Conservation (phyloP, 768 basidiomycete genomes). For the Pseudohyphozyma bogoriensis region DNA sequence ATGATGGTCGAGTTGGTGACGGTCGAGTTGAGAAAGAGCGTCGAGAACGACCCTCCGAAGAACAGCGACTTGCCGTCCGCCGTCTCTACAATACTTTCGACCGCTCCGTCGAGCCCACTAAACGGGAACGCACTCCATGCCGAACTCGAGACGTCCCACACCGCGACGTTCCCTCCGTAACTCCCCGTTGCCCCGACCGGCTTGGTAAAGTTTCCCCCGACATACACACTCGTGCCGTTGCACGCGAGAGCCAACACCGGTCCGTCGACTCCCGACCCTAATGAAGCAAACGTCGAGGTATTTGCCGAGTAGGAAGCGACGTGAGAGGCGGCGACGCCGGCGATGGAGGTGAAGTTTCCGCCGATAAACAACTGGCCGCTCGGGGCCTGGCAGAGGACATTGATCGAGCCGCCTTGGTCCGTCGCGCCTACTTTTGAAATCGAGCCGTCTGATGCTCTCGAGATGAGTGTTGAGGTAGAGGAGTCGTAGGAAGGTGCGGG, state of each 20-base stretch:
- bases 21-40: slow-evolving; percentile 47
- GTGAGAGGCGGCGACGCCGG: slow-evolving; percentile 53
- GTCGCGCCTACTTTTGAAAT: slow-evolving; percentile 64
- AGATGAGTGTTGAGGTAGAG: slow-evolving; percentile 44
- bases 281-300: slow-evolving; percentile 49
- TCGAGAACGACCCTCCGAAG: slow-evolving; percentile 74
- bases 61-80: slow-evolving; percentile 62
- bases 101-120: slow-evolving; percentile 62
- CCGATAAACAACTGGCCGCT: slow-evolving; percentile 49
- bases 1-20: slow-evolving; percentile 73
- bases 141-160: slow-evolving; percentile 33
- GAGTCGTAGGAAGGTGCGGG: slow-evolving; percentile 49
- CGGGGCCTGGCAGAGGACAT: slow-evolving; percentile 51
- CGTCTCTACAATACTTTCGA: slow-evolving; percentile 62
- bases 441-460: slow-evolving; percentile 49
- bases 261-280: slow-evolving; percentile 66
- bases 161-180: slow-evolving; percentile 30
- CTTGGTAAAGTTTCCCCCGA: slow-evolving; percentile 36
- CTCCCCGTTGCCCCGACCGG: slow-evolving; percentile 11
- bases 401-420: slow-evolving; percentile 65
- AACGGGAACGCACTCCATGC: slow-evolving; percentile 73
- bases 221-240: slow-evolving; percentile 34
- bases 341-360: slow-evolving; percentile 70
- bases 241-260: slow-evolving; percentile 29
- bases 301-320: slow-evolving; percentile 57